phyloP scores from a whole-genome alignment of 768 basidiomycete species.

The Cubamyces sp. region DNA sequence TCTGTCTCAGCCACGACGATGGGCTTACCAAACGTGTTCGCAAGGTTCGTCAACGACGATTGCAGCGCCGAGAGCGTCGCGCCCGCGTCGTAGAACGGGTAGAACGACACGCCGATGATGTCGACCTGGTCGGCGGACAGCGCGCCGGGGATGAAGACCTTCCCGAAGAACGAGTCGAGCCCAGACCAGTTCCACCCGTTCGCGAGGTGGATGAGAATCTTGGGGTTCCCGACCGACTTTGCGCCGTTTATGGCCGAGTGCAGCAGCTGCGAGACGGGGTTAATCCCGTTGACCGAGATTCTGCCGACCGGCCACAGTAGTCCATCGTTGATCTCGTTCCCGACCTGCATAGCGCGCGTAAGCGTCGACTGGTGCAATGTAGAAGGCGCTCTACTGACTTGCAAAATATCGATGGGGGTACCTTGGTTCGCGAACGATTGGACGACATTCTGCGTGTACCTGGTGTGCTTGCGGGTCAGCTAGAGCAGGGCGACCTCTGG shows the following conservation, averaged over 20 bases:
- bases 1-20: conserved; percentile 68
- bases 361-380: too few species aligned
- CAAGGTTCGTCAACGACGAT: conserved; percentile 53
- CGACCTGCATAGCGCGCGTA: conserved; percentile 42
- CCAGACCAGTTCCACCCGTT: conserved; percentile 60
- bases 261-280: conserved; percentile 58
- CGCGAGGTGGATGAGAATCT: conserved; percentile 62
- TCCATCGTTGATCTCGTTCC: conserved; percentile 70
- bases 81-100: conserved; percentile 62
- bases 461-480: conserved; percentile 32
- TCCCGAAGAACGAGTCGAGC: conserved; percentile 52
- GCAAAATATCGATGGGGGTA: conserved; percentile 54
- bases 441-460: conserved; percentile 58
- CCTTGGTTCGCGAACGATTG: conserved; percentile 56
- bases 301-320: conserved; percentile 63
- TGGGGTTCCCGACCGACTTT: conserved; percentile 48
- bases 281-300: conserved; percentile 56
- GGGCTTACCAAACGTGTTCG: conserved; percentile 55
- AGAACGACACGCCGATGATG: conserved; percentile 66
- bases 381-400: conserved; percentile 37
- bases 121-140: conserved; percentile 55
- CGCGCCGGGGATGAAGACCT: conserved; percentile 57
- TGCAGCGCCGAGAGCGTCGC: conserved; percentile 57
- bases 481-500: too few species aligned
- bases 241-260: conserved; percentile 64